Evolutionary conservation across 345 rosid genomes (phyloP), one percentile per base, ranked within the genome.

Genomic region (Stellera chamaejasme): DNA sequence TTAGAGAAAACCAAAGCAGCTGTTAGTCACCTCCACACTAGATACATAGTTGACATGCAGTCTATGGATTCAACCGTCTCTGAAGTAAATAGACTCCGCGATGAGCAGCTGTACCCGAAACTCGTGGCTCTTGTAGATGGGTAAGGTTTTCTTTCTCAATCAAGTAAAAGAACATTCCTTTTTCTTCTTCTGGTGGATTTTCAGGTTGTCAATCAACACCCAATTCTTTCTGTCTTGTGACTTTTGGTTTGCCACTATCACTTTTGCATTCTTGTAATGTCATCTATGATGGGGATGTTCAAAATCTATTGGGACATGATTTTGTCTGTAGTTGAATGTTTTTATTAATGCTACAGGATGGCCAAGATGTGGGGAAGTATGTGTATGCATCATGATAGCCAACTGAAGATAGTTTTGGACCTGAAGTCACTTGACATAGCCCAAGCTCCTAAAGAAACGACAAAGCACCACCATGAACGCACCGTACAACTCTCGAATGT

Each of bases 1-100:
- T 64, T 89, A 68, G 97, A 93, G 72, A 89, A 85, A 79, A 83
- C 92, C 48, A 93, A 89, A 67, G 97, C 96, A 11, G 95, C 92
- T 0, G 99, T 89, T 43, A 80, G 87, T 60, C 97, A 93, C 75
- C 69, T 93, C 59, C 97, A 89, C 56, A 89, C 97, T 0, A 82
- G 86, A 73, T 93, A 89, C 64, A 80, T 93, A 11, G 99, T 93
- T 59, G 99, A 93, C 69, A 89, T 93, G 99, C 99, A 93, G 53
- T 89, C 99, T 13, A 81, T 93, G 91, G 97, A 93, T 69, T 93
- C 97, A 4, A 87, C 97, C 2, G 94, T 82, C 54, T 78, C 83
- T 2, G 99, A 93, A 83, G 90, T 93, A 50, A 83, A 87, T 69
- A 87, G 75, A 43, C 73, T 93, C 60, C 89, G 99, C 13, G 99